A percentile compares a stretch with the other conserved stretches of the same genome.
Conservation (phyloP, 345 rosid species). For the Camelina neglecta region DNA sequence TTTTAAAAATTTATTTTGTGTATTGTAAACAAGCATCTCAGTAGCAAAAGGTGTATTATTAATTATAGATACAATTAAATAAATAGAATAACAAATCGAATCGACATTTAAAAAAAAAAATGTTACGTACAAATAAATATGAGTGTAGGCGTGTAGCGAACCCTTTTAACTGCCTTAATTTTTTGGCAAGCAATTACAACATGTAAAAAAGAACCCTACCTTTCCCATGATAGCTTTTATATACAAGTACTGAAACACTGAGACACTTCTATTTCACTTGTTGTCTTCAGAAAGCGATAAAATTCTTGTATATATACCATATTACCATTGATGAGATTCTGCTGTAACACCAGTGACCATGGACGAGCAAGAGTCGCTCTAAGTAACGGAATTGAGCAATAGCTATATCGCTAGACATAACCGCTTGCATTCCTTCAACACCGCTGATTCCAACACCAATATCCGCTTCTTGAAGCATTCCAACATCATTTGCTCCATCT, state of each 20-base stretch:
- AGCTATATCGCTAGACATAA: slow-evolving; percentile 96
- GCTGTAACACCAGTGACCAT: slow-evolving; percentile 98
- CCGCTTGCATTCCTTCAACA: slow-evolving; percentile 99
- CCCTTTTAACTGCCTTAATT: no score
- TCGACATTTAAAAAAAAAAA: no score
- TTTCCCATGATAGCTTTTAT: slow-evolving; percentile 14
- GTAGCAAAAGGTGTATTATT: no score
- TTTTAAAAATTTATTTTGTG: no score
- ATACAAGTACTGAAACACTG: slow-evolving; percentile 10
- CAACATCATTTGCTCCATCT: slow-evolving; percentile 98
- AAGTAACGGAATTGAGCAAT: slow-evolving; percentile 87
- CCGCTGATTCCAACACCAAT: slow-evolving; percentile 98
- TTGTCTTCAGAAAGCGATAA: no score
- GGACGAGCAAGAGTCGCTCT: slow-evolving; percentile 92
- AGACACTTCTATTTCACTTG: neutral
- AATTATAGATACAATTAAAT: no score
- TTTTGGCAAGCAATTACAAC: neutral
- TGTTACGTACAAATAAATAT: no score
- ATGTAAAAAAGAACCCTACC: neutral
- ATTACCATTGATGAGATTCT: slow-evolving; percentile 71
- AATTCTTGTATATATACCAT: slow-evolving; percentile 59
- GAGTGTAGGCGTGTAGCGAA: no score
- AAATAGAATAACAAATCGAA: no score
- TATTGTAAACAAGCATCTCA: no score
- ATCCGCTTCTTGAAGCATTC: slow-evolving; percentile 99